Evolutionary conservation across 371 early-diverging fungal genomes (phyloP), one percentile per base, ranked within the genome.

Genomic region (Apophysomyces elegans): DNA sequence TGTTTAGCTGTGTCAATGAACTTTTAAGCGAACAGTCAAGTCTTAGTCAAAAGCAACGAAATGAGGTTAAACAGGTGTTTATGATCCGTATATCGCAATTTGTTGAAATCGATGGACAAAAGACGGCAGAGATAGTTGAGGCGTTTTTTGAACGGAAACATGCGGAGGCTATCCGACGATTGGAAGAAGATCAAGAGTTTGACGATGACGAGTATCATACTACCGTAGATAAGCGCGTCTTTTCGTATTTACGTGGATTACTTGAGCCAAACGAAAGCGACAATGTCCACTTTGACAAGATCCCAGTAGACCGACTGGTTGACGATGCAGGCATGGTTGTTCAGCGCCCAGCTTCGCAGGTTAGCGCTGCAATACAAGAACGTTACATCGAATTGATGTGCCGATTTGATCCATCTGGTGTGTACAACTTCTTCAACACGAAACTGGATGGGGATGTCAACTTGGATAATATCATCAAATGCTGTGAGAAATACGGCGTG

Each of bases 301-400:
- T 47, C 36, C 37, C 64, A 8, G 62, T 56, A 4, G 58, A 62
- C 11, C 63, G 46, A 5, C 16, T 56, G 9, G 59, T 57, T 13
- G 65, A 69, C 37, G 70, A 39, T 21, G 62, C 44, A 9, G 37
- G 66, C 32, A 38, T 62, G 61, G 47, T 56, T 2, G 61, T 63
- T 5, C 70, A 71, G 26, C 59, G 62, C 7, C 57, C 44, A 5
- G 8, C 62, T 4, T 65, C 74, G 32, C 58, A 65, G 35, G 72
- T 74, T 1, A 70, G 67, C 46, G 59, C 46, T 8, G 36, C 79
- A 4, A 72, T 90, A 16, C 90, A 89, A 58, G 88, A 91, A 71
- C 78, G 81, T 8, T 90, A 90, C 65, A 85, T 93, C 46, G 86
- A 86, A 32, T 76, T 91, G 5, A 82, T 91, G 77, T 88, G 91